Evolutionary conservation across 805 yeast genomes (phyloP), one percentile per base, ranked within the genome.

Genomic region (Maudiozyma saulgeensis): DNA sequence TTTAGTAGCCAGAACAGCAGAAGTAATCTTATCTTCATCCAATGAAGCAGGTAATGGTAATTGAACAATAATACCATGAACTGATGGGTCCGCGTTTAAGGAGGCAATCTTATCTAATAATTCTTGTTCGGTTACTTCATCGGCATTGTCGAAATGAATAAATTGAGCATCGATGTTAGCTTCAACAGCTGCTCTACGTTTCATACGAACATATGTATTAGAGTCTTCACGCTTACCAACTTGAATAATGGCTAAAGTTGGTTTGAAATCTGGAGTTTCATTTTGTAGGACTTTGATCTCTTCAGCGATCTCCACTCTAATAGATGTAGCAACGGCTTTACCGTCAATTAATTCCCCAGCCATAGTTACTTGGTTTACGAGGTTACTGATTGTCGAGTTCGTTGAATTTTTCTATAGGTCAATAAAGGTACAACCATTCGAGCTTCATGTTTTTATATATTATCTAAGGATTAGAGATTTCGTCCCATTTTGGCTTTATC

Each of bases 141-240:
- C 77, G 35, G 73, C 70, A 47, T 79, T 88, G 38, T 81, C 80
- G 52, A 87, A 77, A 55, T 80, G 82, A 56, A 82, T 64, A 51
- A 87, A 71, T 23, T 74, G 75, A 51, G 93, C 87, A 37, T 70
- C 71, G 50, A 93, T 84, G 51, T 84, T 82, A 31, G 95, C 90
- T 53, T 87, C 90, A 44, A 77, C 72, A 34, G 96, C 95, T 13
- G 96, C 95, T 71, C 86, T 89, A 56, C 87, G 74, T 69, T 91
- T 91, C 83, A 90, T 87, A 54, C 83, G 79, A 48, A 91, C 97
- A 69, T 91, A 91, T 11, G 96, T 87, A 13, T 87, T 78, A 2
- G 96, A 87, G 64, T 91, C 99, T 31, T 91, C 91, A 53, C 97
- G 77, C 46, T 73, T 75, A 41, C 98, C 97, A 34, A 91, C 95